A percentile compares a stretch with the other conserved stretches of the same genome.
phyloP scores from a whole-genome alignment of 176 grass and related monocot species.

The Eleusine indica region DNA sequence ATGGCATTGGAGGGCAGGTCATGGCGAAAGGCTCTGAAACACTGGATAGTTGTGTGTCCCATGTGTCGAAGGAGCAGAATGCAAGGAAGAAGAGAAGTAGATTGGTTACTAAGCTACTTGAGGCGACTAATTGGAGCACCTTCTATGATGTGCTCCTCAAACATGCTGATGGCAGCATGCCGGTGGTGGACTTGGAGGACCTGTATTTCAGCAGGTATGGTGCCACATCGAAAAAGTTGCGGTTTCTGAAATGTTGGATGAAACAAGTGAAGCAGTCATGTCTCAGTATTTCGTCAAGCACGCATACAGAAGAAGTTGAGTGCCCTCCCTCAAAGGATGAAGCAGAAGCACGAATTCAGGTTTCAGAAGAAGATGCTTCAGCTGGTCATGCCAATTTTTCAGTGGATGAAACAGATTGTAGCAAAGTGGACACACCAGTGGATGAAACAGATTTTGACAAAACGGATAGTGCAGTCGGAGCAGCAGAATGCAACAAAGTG shows the following conservation, averaged over 20 bases:
- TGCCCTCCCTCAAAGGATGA: slow-evolving; percentile 49
- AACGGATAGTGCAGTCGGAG: slow-evolving; percentile 32
- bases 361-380: slow-evolving; percentile 49
- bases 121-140: slow-evolving; percentile 47
- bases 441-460: slow-evolving; percentile 31
- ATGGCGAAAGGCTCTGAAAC: slow-evolving; percentile 14
- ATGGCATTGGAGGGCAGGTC: slow-evolving; percentile 28
- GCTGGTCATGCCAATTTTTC: slow-evolving; percentile 29
- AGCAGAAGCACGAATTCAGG: slow-evolving; percentile 45
- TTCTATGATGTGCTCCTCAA: slow-evolving; percentile 61
- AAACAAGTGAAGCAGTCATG: slow-evolving; percentile 63
- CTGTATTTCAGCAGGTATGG: slow-evolving; percentile 70
- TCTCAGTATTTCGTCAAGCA: slow-evolving; percentile 32
- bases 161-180: slow-evolving; percentile 44
- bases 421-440: slow-evolving; percentile 22
- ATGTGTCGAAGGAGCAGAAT: slow-evolving; percentile 43
- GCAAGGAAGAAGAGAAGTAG: slow-evolving; percentile 66
- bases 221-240: slow-evolving; percentile 66
- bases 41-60: slow-evolving; percentile 16
- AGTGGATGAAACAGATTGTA: slow-evolving; percentile 42
- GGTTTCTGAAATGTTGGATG: slow-evolving; percentile 96
- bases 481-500: slow-evolving; percentile 40
- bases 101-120: slow-evolving; percentile 53
- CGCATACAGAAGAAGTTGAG: slow-evolving; percentile 36
- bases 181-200: slow-evolving; percentile 64